phyloP scores from a whole-genome alignment of 176 grass and related monocot species.

The Saccharum officinarum region DNA sequence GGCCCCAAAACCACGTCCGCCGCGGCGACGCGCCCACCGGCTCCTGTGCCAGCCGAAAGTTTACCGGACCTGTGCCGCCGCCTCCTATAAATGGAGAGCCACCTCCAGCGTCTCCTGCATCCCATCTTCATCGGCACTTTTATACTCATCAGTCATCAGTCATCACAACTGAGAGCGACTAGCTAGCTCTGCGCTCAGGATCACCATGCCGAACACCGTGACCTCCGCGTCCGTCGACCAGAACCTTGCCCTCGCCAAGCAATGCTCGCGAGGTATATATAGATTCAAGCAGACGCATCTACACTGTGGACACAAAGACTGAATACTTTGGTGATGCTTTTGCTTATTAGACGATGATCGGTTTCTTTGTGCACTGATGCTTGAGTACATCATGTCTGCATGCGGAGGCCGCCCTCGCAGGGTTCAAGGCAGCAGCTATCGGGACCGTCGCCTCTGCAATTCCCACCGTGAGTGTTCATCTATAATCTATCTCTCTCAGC shows the following conservation, averaged over 20 bases:
- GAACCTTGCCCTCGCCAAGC: slow-evolving; percentile 65
- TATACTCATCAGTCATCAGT: not conserved
- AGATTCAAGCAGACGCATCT: not conserved
- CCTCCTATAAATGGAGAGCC: not conserved
- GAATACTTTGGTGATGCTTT: not conserved
- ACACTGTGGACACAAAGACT: not conserved
- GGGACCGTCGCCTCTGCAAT: slow-evolving; percentile 61
- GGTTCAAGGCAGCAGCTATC: slow-evolving; percentile 60
- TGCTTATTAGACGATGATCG: not conserved
- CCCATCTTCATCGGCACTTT: not conserved
- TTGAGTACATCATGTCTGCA: not conserved
- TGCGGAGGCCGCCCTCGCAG: slow-evolving; percentile 67
- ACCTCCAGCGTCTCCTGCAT: not conserved
- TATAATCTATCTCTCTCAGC: too few species aligned
- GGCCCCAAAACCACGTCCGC: not conserved
- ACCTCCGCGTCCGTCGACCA: slow-evolving; percentile 57
- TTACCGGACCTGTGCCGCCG: not conserved
- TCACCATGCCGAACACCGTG: slow-evolving; percentile 39
- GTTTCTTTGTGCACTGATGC: not conserved
- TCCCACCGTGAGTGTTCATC: slow-evolving; percentile 49
- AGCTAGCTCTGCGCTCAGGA: not conserved
- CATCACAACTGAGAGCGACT: not conserved
- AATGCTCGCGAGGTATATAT: slow-evolving; percentile 66
- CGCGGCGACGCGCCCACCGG: not conserved
- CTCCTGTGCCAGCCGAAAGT: not conserved